Evolutionary conservation across 2,329 filamentous ascomycete species (phyloP).

Genomic region (Capronia americana): DNA sequence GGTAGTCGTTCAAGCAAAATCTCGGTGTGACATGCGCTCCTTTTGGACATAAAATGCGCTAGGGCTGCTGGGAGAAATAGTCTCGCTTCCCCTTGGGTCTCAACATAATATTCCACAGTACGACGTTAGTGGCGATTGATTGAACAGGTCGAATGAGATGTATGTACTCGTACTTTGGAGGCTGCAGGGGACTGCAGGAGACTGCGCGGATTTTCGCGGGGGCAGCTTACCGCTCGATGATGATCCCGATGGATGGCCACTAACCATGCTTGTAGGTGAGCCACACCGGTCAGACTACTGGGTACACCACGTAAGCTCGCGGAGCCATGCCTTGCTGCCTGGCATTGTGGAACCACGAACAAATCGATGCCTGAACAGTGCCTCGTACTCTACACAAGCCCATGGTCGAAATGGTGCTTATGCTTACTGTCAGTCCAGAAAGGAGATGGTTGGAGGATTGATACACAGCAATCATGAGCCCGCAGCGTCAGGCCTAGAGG

Average conservation of each 20-base stretch:
- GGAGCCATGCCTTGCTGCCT: background rate
- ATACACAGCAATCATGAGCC: background rate
- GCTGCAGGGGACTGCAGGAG: conserved; percentile 1
- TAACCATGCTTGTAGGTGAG: background rate
- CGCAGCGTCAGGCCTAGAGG: background rate
- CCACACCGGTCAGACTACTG: conserved; percentile 19
- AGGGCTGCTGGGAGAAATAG: background rate
- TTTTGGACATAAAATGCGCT: background rate
- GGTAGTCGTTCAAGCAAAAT: background rate
- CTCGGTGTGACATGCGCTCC: background rate
- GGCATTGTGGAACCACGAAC: background rate
- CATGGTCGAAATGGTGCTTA: background rate
- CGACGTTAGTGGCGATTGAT: conserved; percentile 1
- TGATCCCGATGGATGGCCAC: background rate
- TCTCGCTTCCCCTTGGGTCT: background rate
- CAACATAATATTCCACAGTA: background rate
- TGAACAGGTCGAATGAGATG: conserved; percentile 3
- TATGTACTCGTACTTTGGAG: background rate
- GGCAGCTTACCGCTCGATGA: conserved; percentile 6
- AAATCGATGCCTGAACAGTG: background rate
- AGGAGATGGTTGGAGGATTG: background rate
- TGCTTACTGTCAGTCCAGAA: background rate
- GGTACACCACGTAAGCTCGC: conserved; percentile 5
- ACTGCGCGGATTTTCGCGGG: conserved; percentile 1
- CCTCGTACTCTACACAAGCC: background rate